Evolutionary conservation across 2,329 filamentous ascomycete genomes (phyloP), one percentile per base, ranked within the genome.

Genomic region (Beauveria sp.): DNA sequence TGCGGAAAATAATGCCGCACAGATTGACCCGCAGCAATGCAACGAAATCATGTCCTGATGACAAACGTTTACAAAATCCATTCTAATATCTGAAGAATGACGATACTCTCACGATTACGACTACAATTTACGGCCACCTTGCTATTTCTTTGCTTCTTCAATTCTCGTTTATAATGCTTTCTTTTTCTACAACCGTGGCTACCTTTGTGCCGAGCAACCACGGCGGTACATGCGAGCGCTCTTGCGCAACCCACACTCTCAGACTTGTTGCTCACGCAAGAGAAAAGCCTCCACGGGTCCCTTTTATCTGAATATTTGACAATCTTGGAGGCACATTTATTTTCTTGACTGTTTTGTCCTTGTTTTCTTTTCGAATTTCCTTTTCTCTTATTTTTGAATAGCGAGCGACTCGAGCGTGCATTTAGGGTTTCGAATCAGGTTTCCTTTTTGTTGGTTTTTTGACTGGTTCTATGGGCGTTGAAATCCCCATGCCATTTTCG

Each of bases 1-100:
- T 68, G 86, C 89, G 66, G 89, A 95, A 70, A 88, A 83, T 75
- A 87, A 81, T 74, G 78, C 75, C 66, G 72, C 74, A 62, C 73
- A 76, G 69, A 71, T 73, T 65, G 74, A 75, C 67, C 74, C 71
- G 62, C 65, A 76, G 68, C 73, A 74, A 73, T 73, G 75, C 73
- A 73, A 75, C 70, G 75, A 78, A 67, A 67, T 74, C 64, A 74
- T 71, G 68, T 75, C 72, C 72, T 77, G 70, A 73, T 64, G 65
- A 65, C 64, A 64, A 20, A 66, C 70, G 68, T 64, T 68, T 64
- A 68, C 70, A 68, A 69, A 69, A 64, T 62, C 57, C 67, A 71
- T 40, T 43, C 38, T 24, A 16, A 51, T 45, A 43, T 60, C 60
- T 58, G 34, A 55, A 57, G 45, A 63, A 60, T 62, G 62, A 63